phyloP scores from a whole-genome alignment of 495 filamentous ascomycete species.

The Hypoxylon crocopeplum region DNA sequence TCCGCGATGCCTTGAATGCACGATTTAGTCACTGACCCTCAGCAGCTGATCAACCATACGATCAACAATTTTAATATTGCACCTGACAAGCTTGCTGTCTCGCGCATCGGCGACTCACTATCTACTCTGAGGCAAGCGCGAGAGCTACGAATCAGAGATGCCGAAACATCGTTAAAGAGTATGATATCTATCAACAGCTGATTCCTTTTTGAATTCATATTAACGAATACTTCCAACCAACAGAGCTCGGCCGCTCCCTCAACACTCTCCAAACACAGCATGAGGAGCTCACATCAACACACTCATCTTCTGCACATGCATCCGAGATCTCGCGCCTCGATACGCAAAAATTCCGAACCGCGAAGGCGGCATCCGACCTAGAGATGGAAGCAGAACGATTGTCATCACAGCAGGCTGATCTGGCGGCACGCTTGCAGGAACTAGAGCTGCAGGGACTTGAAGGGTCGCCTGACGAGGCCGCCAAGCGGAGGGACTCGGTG shows the following conservation, averaged over 20 bases:
- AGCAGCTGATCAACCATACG: constrained; percentile 85
- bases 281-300: constrained; percentile 69
- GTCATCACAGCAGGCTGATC: constrained; percentile 77
- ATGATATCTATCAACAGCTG: not conserved
- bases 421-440: constrained; percentile 77
- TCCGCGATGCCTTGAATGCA: not conserved
- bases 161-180: constrained; percentile 72
- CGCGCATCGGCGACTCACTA: constrained; percentile 86
- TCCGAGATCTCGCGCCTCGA: constrained; percentile 82
- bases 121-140: constrained; percentile 79
- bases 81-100: constrained; percentile 82
- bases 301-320: constrained; percentile 79
- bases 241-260: constrained; percentile 73
- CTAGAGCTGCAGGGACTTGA: constrained; percentile 82
- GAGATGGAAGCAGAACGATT: constrained; percentile 93
- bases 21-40: constrained; percentile 32
- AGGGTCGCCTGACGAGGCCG: constrained; percentile 54
- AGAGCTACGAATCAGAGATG: constrained; percentile 73
- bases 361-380: constrained; percentile 84
- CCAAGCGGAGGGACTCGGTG: constrained; percentile 44
- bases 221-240: constrained; percentile 5
- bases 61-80: constrained; percentile 93
- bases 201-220: not conserved
- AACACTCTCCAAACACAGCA: constrained; percentile 72
- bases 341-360: constrained; percentile 92